Evolutionary conservation across 1,284 basidiomycete genomes (phyloP).

Genomic region (Acaromyces ingoldii): DNA sequence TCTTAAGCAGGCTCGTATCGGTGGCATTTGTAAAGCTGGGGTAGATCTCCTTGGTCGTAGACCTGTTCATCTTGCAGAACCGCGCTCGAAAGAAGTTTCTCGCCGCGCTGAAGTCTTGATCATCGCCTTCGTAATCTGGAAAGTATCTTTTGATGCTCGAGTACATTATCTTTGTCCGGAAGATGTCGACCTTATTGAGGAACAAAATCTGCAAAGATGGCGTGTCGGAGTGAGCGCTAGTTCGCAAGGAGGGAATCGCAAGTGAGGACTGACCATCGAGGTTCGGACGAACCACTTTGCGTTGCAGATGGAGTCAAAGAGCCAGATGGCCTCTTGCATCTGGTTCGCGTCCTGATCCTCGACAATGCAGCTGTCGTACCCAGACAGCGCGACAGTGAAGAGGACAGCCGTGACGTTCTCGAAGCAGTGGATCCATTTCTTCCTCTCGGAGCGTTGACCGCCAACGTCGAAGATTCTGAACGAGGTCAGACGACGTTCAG

Average conservation of each 20-base stretch:
- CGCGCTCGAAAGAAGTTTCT: conserved; percentile 84
- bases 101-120: conserved; percentile 65
- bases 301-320: conserved; percentile 95
- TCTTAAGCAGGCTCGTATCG: conserved; percentile 81
- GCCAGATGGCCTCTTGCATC: conserved; percentile 93
- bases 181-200: conserved; percentile 63
- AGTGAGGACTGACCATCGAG: conserved; percentile 63
- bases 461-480: conserved; percentile 77
- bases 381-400: conserved; percentile 77
- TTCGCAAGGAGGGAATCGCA: neutral
- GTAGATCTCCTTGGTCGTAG: conserved; percentile 84
- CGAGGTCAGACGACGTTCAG: neutral
- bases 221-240: neutral
- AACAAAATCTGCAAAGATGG: conserved; percentile 65
- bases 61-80: conserved; percentile 75
- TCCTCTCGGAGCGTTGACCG: conserved; percentile 59
- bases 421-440: conserved; percentile 61
- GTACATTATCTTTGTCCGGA: conserved; percentile 70
- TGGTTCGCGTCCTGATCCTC: conserved; percentile 90
- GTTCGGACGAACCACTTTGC: conserved; percentile 88
- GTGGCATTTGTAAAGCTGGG: conserved; percentile 83
- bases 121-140: conserved; percentile 47
- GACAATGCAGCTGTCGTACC: conserved; percentile 86
- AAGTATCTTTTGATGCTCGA: conserved; percentile 78
- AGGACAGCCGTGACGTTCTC: conserved; percentile 67